Base-by-base conservation (phyloP, 78 protist genomes). In the Diacronema lutheri region DNA sequence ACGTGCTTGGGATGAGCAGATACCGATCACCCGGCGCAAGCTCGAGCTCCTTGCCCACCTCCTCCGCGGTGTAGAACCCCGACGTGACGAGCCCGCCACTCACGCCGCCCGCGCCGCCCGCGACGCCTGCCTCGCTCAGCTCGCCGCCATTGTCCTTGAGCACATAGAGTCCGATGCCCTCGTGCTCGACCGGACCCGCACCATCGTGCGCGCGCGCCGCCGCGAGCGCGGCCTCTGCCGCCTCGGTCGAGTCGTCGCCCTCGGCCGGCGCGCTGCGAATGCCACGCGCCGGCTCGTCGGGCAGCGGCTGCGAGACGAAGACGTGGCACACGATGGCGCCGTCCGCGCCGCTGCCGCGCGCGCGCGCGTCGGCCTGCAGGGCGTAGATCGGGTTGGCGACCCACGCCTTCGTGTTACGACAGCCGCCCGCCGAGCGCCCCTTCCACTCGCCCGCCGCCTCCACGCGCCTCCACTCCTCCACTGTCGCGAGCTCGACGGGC, bases 141-240 rank as follows among this genome's bases (percentile, higher is more conserved):
- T 33, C 41, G 13, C 33, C 44, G 72, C 11, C 72, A 29, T 0
- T 25, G 72, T 65, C 72, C 33, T 0, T 9, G 16, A 46, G 23
- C 4, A 71, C 57, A 35, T 71, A 71, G 79, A 71, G 41, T 35
- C 79, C 79, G 37, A 71, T 71, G 58, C 79, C 79, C 38, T 71
- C 79, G 79, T 41, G 50, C 7, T 7, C 50, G 50, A 7, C 16
- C 50, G 50, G 50, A 7, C 50, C 50, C 16, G 50, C 3, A 3
- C 7, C 50, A 7, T 3, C 50, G 50, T 44, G 16, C 16, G 50
- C 50, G 50, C 16, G 50, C 50, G 50, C 50, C 16, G 3, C 16
- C 50, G 50, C 50, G 50, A 7, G 50, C 50, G 50, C 7, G 50
- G 3, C 50, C 16, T 44, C 16, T 44, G 50, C 16, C 50, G 3